phyloP scores from a whole-genome alignment of 129 eudicot species.

The Ambrosia trifida region DNA sequence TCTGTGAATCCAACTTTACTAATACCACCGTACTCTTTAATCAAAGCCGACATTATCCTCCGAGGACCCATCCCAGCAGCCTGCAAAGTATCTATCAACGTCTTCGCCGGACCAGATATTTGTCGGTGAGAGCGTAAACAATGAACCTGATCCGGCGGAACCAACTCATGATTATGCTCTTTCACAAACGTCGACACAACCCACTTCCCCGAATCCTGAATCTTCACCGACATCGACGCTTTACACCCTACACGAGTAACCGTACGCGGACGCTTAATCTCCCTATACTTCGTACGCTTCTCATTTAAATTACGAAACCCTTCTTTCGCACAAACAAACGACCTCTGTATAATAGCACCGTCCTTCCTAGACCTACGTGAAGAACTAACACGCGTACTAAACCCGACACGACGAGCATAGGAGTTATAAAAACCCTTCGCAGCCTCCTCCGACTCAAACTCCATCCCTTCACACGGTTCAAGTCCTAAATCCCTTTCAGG shows the following conservation, averaged over 20 bases:
- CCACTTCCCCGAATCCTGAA: conserved; percentile 58
- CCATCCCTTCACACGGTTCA: conserved; percentile 62
- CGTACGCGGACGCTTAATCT: conserved; percentile 59
- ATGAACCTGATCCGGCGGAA: conserved; percentile 59
- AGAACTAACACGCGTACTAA: conserved; percentile 63
- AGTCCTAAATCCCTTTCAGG: conserved; percentile 45
- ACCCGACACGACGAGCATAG: conserved; percentile 59
- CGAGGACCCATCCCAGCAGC: conserved; percentile 69
- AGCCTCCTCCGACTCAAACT: conserved; percentile 65
- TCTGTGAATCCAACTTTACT: conserved; percentile 64
- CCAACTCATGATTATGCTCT: conserved; percentile 58
- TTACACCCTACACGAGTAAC: conserved; percentile 59
- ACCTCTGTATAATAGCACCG: conserved; percentile 59
- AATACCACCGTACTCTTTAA: conserved; percentile 63
- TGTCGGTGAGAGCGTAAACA: conserved; percentile 60
- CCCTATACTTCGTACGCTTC: conserved; percentile 57
- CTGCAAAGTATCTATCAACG: conserved; percentile 60
- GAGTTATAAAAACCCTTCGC: conserved; percentile 61
- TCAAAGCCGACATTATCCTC: conserved; percentile 62
- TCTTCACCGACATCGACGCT: conserved; percentile 56
- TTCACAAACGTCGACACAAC: conserved; percentile 45
- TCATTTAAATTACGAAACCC: conserved; percentile 56
- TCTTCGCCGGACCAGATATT: conserved; percentile 63
- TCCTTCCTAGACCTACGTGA: conserved; percentile 62
- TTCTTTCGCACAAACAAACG: conserved; percentile 64